phyloP scores from a whole-genome alignment of 805 yeast genomes.

The Metschnikowia drakensbergensis region DNA sequence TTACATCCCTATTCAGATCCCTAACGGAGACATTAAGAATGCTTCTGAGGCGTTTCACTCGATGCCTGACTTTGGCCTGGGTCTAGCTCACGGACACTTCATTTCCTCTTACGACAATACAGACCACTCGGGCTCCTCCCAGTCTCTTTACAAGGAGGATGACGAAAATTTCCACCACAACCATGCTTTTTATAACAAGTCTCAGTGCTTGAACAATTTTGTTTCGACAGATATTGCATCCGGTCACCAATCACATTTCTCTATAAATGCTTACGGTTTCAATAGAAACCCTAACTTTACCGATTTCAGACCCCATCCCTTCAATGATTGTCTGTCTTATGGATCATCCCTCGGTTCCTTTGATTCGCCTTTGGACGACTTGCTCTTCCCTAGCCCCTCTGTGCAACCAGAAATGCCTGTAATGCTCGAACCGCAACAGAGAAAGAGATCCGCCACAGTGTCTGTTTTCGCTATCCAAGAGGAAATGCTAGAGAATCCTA shows the following conservation, averaged over 20 bases:
- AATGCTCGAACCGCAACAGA: neutral
- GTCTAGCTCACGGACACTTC: neutral
- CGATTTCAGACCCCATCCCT: conserved; percentile 20
- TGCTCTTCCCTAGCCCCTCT: conserved; percentile 25
- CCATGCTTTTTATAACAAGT: neutral
- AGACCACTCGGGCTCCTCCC: neutral
- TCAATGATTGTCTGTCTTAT: conserved; percentile 11
- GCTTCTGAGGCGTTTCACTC: neutral
- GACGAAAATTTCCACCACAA: neutral
- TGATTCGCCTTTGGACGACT: conserved; percentile 39
- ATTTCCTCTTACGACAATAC: neutral
- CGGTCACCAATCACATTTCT: conserved; percentile 10
- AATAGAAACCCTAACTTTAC: conserved; percentile 21
- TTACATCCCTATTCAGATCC: neutral
- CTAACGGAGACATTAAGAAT: neutral
- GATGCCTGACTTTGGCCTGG: neutral
- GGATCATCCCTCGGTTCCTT: conserved; percentile 29
- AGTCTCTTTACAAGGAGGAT: neutral
- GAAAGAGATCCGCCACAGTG: neutral
- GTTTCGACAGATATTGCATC: neutral
- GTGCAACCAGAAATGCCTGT: neutral
- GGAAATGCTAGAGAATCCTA: neutral
- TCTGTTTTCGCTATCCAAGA: neutral
- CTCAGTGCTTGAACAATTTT: neutral
- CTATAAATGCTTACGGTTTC: conserved; percentile 10